Conservation (phyloP, 2,329 filamentous ascomycete genomes). For the Verticillium klebahnii region DNA sequence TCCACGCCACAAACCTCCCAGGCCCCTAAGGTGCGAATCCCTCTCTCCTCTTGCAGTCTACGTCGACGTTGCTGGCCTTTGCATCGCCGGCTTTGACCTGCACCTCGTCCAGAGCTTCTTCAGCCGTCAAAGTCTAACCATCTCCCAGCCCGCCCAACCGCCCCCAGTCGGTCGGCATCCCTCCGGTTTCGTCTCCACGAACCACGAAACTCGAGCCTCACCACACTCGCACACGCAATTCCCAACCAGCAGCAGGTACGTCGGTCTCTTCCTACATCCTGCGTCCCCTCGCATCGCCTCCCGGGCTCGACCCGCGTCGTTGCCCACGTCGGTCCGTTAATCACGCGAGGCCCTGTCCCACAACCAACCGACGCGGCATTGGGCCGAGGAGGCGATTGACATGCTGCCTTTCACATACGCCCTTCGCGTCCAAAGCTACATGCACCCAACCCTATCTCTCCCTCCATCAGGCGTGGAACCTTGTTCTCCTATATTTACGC, state of each 20-base stretch:
- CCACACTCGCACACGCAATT: not conserved
- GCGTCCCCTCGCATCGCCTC: not conserved
- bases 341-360: not conserved
- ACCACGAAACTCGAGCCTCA: not conserved
- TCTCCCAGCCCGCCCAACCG: not conserved
- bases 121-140: not conserved
- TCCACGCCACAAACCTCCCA: slow-evolving; percentile 10
- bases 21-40: slow-evolving; percentile 6
- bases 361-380: not conserved
- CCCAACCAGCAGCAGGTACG: not conserved
- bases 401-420: not conserved
- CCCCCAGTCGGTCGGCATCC: not conserved
- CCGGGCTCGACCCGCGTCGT: not conserved
- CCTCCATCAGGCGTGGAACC: not conserved
- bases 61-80: not conserved
- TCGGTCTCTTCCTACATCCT: not conserved
- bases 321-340: not conserved
- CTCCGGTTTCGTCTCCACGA: not conserved
- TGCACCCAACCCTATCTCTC: not conserved
- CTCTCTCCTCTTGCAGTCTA: not conserved
- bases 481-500: not conserved
- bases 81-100: not conserved
- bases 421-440: not conserved
- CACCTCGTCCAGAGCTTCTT: not conserved
- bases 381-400: not conserved